Conservation (phyloP, 2,329 filamentous ascomycete genomes). For the Aureobasidium pullulans region DNA sequence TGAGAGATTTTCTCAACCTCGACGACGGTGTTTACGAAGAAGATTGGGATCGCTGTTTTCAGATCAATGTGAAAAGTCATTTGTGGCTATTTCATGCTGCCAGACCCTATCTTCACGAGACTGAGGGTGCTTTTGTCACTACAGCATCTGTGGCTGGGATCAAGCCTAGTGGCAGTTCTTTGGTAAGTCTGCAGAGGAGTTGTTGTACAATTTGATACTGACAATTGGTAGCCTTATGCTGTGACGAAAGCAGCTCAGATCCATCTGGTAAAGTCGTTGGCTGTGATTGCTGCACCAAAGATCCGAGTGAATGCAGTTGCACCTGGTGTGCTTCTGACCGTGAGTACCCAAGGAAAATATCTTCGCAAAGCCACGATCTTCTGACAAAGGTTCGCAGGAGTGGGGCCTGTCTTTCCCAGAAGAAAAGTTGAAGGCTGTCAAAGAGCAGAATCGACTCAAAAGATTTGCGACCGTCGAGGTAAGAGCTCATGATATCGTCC, state of each 20-base stretch:
- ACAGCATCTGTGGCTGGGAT: slow-evolving; percentile 50
- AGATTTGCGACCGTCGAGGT: slow-evolving; percentile 41
- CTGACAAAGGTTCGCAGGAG: no score
- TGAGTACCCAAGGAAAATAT: no score
- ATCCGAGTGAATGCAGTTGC: slow-evolving; percentile 50
- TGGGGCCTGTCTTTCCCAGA: slow-evolving; percentile 2
- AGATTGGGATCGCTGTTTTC: slow-evolving; percentile 51
- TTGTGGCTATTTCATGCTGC: slow-evolving; percentile 49
- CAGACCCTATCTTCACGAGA: slow-evolving; percentile 40
- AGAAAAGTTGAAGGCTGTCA: slow-evolving; percentile 21
- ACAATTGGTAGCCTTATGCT: neutral
- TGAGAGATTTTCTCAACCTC: slow-evolving; percentile 38
- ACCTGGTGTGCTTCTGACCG: slow-evolving; percentile 43
- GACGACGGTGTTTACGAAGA: slow-evolving; percentile 46
- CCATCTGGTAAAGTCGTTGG: slow-evolving; percentile 46
- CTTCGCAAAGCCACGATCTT: no score
- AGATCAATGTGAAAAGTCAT: slow-evolving; percentile 53
- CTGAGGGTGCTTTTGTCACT: slow-evolving; percentile 46
- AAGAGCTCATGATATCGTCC: no score
- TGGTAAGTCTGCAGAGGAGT: neutral
- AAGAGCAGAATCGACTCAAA: slow-evolving; percentile 38
- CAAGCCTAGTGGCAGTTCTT: slow-evolving; percentile 46
- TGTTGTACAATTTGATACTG: no score
- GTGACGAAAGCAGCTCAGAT: slow-evolving; percentile 25
- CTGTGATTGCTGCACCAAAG: slow-evolving; percentile 40